Conservation (phyloP, 768 basidiomycete genomes). For the Panus rudis region DNA sequence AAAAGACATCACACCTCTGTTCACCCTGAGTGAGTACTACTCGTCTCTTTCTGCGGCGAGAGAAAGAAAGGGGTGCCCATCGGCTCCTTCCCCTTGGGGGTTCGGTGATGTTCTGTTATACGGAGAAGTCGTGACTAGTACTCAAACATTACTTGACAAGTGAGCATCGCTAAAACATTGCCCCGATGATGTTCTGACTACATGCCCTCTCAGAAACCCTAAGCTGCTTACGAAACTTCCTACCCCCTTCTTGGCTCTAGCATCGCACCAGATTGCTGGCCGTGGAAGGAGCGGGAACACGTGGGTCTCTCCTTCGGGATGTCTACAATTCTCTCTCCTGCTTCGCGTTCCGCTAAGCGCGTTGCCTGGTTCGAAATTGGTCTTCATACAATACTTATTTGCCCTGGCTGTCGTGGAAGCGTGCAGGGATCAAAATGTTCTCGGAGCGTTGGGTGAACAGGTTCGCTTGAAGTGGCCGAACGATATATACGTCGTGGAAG, state of each 20-base stretch:
- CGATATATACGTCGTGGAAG: constrained; percentile 76
- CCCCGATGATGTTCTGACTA: constrained; percentile 4
- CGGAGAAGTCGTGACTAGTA: constrained; percentile 86
- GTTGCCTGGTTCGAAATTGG: constrained; percentile 59
- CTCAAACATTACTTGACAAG: constrained; percentile 93
- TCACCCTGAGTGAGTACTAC: constrained; percentile 62
- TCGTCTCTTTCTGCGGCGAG: constrained; percentile 33
- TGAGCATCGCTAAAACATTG: constrained; percentile 21
- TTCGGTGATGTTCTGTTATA: constrained; percentile 80
- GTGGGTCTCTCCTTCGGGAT: constrained; percentile 91
- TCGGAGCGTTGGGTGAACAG: constrained; percentile 42
- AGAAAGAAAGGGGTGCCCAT: constrained; percentile 20
- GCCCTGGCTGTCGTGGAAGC: constrained; percentile 87
- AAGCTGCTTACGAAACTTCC: constrained; percentile 62
- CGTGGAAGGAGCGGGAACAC: constrained; percentile 83
- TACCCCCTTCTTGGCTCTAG: constrained; percentile 73
- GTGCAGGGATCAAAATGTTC: constrained; percentile 52
- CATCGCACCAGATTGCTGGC: constrained; percentile 81
- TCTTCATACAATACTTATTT: constrained; percentile 92
- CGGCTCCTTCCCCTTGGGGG: constrained; percentile 33
- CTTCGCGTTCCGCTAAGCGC: constrained; percentile 47
- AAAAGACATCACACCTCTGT: constrained; percentile 57
- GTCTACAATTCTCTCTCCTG: constrained; percentile 77
- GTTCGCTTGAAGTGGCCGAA: constrained; percentile 96
- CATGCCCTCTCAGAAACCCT: constrained; percentile 55